These are phyloP conservation scores for Trichoderma orchidacearum DNA, from an alignment of 495 filamentous ascomycete genomes.

Conservation along the genomic window DNA sequence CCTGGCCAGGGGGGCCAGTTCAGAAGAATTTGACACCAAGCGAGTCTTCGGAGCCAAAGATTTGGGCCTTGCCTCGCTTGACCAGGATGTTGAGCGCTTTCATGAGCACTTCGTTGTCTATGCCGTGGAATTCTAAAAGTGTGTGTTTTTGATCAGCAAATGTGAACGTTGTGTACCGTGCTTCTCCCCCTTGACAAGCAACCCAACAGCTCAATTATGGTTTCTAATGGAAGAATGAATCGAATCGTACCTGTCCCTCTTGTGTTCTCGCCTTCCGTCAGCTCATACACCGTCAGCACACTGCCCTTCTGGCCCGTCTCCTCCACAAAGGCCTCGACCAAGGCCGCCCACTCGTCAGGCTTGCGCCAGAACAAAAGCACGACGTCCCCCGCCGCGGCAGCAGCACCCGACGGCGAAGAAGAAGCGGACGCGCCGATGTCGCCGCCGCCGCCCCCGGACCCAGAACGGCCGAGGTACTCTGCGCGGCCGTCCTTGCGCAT, in stretches of 20 bases:
- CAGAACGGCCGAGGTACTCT: conserved; percentile 56
- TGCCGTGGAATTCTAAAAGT: conserved; percentile 60
- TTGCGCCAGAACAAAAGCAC: conserved; percentile 33
- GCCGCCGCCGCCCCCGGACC: conserved; percentile 40
- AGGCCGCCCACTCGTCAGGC: conserved; percentile 32
- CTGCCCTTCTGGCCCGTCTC: conserved; percentile 30
- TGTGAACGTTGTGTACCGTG: no score
- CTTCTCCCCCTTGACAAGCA: no score
- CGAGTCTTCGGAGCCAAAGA: conserved; percentile 79
- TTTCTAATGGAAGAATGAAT: neutral
- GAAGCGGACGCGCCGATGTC: conserved; percentile 26
- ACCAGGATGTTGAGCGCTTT: conserved; percentile 68
- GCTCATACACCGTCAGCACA: conserved; percentile 35
- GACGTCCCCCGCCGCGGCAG: conserved; percentile 12
- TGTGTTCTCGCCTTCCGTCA: conserved; percentile 29
- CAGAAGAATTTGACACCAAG: conserved; percentile 94
- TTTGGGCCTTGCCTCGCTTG: conserved; percentile 80
- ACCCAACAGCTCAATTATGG: neutral
- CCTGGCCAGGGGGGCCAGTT: conserved; percentile 2
- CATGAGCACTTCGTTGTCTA: conserved; percentile 67
- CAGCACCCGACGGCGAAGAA: neutral
- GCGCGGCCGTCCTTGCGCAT: conserved; percentile 56
- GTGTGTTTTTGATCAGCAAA: neutral
- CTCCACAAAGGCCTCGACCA: conserved; percentile 32
- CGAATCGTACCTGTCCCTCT: conserved; percentile 22